Evolutionary conservation across 1,284 basidiomycete genomes (phyloP).

Genomic region (Trichosporon sp.): DNA sequence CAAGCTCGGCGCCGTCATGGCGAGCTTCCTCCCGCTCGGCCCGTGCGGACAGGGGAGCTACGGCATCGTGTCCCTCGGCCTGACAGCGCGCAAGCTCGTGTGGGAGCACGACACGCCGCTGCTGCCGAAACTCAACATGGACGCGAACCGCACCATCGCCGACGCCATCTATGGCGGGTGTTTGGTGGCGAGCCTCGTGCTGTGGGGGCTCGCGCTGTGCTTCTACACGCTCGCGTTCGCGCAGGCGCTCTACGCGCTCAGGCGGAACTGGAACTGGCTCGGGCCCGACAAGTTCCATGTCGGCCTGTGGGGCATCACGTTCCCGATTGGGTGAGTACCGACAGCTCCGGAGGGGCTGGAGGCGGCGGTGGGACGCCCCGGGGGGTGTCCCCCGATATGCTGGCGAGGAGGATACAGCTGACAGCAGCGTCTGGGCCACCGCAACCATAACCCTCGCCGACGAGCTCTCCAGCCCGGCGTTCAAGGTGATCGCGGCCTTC

Average conservation of each 20-base stretch:
- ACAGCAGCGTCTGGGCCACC: conserved; percentile 57
- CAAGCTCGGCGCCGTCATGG: conserved; percentile 55
- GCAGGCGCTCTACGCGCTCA: conserved; percentile 30
- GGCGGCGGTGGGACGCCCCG: no score
- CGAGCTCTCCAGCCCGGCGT: conserved; percentile 56
- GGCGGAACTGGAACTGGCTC: conserved; percentile 23
- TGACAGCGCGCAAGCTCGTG: conserved; percentile 51
- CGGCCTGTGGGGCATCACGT: conserved; percentile 48
- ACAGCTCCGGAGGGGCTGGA: neutral
- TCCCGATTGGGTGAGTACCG: conserved; percentile 44
- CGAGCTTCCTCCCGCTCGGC: conserved; percentile 59
- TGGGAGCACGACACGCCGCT: conserved; percentile 41
- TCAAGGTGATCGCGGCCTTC: conserved; percentile 56
- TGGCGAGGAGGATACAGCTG: neutral
- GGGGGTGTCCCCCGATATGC: no score
- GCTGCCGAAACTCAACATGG: conserved; percentile 39
- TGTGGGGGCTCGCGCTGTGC: conserved; percentile 52
- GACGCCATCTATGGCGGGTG: conserved; percentile 51
- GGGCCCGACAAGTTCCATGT: conserved; percentile 28
- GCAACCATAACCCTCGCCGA: conserved; percentile 57
- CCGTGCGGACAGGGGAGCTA: conserved; percentile 62
- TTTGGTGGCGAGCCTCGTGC: conserved; percentile 41
- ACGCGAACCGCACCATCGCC: conserved; percentile 29
- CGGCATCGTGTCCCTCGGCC: conserved; percentile 57
- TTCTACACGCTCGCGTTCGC: conserved; percentile 50